Conservation (phyloP, 352 stramenopile genomes). For the Nothophytophthora sp. region DNA sequence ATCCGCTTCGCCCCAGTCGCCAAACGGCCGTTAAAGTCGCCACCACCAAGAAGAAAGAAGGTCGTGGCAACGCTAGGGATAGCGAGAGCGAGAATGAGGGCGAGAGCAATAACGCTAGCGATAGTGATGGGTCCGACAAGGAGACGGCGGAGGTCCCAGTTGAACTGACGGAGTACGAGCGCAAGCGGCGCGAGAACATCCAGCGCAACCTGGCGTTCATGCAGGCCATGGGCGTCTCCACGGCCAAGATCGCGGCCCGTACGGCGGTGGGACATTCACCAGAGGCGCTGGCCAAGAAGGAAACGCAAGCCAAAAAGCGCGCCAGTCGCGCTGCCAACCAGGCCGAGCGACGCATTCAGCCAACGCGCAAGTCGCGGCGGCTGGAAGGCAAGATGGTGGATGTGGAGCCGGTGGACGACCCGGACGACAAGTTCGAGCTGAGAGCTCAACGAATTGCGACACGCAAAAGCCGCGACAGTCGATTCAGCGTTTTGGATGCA, state of each 20-base stretch:
- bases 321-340: background rate
- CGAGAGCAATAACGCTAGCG: background rate
- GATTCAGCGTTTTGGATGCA: slow-evolving; percentile 9
- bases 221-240: slow-evolving; percentile 59
- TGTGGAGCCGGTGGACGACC: background rate
- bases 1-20: slow-evolving; percentile 15
- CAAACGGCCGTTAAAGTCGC: background rate
- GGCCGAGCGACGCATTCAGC: slow-evolving; percentile 4
- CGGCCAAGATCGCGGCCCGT: slow-evolving; percentile 52
- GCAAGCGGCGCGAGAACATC: slow-evolving; percentile 68
- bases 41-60: background rate
- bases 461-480: background rate
- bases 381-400: slow-evolving; percentile 44
- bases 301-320: slow-evolving; percentile 2
- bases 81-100: slow-evolving; percentile 1
- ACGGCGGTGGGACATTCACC: slow-evolving; percentile 23
- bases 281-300: slow-evolving; percentile 13
- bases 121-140: slow-evolving; percentile 6
- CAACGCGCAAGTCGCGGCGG: slow-evolving; percentile 48
- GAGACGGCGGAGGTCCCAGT: slow-evolving; percentile 4
- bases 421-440: background rate
- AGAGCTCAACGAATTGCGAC: background rate
- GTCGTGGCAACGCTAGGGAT: too few relatives aligned
- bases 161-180: slow-evolving; percentile 60
- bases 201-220: slow-evolving; percentile 75